phyloP scores from a whole-genome alignment of 2,329 filamentous ascomycete species.

The Botrytis paeoniae region DNA sequence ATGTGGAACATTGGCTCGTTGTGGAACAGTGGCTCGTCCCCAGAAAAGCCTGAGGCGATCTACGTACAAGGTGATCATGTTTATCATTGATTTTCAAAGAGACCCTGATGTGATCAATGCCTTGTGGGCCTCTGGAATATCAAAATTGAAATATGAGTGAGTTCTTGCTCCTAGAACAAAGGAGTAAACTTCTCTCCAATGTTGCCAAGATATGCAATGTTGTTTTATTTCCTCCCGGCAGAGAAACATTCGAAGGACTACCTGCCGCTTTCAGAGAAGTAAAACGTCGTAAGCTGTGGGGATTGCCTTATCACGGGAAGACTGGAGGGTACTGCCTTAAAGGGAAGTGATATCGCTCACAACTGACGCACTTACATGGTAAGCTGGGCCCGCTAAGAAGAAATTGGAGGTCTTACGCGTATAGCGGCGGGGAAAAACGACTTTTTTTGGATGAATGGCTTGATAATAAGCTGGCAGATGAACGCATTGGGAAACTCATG shows the following conservation, averaged over 20 bases:
- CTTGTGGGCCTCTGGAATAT: neutral
- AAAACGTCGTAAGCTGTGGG: conserved; percentile 3
- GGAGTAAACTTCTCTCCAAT: neutral
- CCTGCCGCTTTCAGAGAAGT: conserved; percentile 11
- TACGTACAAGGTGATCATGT: conserved; percentile 5
- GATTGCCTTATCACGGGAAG: conserved; percentile 1
- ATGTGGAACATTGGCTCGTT: neutral
- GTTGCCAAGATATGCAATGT: neutral
- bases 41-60: conserved; percentile 5
- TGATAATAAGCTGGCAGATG: conserved; percentile 4
- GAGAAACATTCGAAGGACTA: neutral
- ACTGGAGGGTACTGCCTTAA: neutral
- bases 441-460: conserved; percentile 1
- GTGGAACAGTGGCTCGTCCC: conserved; percentile 1
- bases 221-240: neutral
- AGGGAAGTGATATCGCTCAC: neutral
- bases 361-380: neutral
- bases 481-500: neutral
- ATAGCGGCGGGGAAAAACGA: neutral
- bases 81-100: neutral
- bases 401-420: neutral
- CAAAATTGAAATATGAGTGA: neutral
- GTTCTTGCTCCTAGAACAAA: neutral
- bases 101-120: neutral
- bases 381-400: neutral